Base-by-base conservation (phyloP, 2,329 filamentous ascomycete genomes). In the Aspergillus ibericus region DNA sequence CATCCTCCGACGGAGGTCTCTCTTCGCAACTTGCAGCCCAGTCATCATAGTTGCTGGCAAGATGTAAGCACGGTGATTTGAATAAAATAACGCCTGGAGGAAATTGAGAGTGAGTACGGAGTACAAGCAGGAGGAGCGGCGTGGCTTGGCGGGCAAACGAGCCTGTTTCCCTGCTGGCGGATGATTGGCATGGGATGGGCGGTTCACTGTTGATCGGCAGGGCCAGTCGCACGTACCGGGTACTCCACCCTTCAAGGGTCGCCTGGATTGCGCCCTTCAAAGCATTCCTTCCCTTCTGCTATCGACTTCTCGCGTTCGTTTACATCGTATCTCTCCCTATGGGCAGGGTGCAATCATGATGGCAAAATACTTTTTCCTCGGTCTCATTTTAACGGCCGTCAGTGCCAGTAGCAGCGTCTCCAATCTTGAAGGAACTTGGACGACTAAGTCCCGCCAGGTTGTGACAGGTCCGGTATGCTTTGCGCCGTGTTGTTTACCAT, bases 1-100 rank as follows among this genome's bases (percentile, higher is more conserved):
- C 78, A 96, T 88, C 54, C 83, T 77, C 62, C 81, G 81, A 58
- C 93, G 84, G 61, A 96, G 80, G 67, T 91, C 88, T 71, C 89
- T 88, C 78, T 96, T 96, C 46, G 89, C 87, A 58, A 83, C 80
- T 63, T 82, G 82, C 56, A 92, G 76, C 53, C 84, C 78, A 47
- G 83, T 77, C 82, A 86, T 87, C 60, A 73, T 72, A 20, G 50
- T 64, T 44, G 51, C 29, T 29, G 32, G 18, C 29, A 27, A 15
- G 34, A 25, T 12, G 35, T 7, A 32, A 13, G 5, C 22, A 35
- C 18, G 9, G 15, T 40, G n/a, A 20, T 16, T n/a, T 32, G 12
- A 9, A 32, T 1, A 9, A 9, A 10, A 10, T 32, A 9, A 10
- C 8, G 29, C 29, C 7, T 9, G 2, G 29, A 32, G 9, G 29